These are phyloP conservation scores for Hypomyces rosellus DNA, from an alignment of 2,329 filamentous ascomycete genomes.

Conservation along the genomic window DNA sequence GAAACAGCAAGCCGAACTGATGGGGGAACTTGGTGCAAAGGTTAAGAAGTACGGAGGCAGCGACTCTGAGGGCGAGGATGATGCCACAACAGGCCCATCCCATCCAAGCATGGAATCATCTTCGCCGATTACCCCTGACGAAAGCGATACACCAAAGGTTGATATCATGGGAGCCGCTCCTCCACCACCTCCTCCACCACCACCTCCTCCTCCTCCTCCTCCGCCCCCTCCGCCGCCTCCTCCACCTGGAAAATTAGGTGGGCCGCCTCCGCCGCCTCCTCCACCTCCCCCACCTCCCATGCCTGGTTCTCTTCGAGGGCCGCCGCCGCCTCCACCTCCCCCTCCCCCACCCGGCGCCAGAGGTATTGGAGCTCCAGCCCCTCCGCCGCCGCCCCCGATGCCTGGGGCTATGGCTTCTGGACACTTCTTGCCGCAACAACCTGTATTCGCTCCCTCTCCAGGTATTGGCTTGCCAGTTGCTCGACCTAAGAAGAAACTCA, in stretches of 20 bases:
- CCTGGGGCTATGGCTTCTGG: constrained; percentile 62
- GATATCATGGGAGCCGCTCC: constrained; percentile 44
- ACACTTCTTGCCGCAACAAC: constrained; percentile 65
- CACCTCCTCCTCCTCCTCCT: constrained; percentile 26
- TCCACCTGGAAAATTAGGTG: constrained; percentile 27
- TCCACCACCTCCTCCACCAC: constrained; percentile 35
- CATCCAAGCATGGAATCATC: constrained; percentile 69
- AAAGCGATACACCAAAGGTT: constrained; percentile 54
- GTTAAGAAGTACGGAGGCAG: constrained; percentile 67
- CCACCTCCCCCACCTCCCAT: constrained; percentile 36
- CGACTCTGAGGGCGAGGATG: constrained; percentile 62
- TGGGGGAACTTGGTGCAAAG: constrained; percentile 67
- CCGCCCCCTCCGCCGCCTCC: constrained; percentile 27
- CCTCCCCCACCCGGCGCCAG: constrained; percentile 37
- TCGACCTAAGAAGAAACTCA: constrained; percentile 97
- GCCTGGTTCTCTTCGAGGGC: constrained; percentile 34
- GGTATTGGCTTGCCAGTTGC: constrained; percentile 70
- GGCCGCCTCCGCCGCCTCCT: constrained; percentile 30
- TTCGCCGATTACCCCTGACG: constrained; percentile 60
- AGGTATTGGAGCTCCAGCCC: constrained; percentile 32
- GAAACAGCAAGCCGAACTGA: constrained; percentile 61
- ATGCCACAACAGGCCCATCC: constrained; percentile 66
- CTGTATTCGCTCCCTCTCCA: constrained; percentile 45
- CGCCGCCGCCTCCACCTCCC: constrained; percentile 23
- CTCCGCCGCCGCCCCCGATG: constrained; percentile 57